Base-by-base conservation (phyloP, 805 yeast species). In the Metschnikowia proteae region DNA sequence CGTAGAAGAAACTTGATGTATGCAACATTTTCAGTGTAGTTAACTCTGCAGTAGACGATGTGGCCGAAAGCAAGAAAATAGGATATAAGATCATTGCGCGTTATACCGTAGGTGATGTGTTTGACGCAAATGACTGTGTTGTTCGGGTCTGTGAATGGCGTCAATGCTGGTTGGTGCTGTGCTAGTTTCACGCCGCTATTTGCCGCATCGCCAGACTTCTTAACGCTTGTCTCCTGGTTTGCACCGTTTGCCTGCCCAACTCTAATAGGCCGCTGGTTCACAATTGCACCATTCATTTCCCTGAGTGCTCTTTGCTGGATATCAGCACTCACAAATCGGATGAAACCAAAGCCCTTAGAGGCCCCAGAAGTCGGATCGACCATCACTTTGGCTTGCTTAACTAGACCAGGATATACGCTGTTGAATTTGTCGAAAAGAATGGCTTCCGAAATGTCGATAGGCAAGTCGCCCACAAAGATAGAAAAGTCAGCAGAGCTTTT, bases 321-420 rank as follows among this genome's bases (percentile, higher is more conserved):
- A 8, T 75, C 74, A 51, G 79, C 83, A 49, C 76, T 76, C 32
- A 74, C 60, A 62, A 90, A 89, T 52, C 88, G 81, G n/a, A 89
- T 88, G 70, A 91, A 91, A 2, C 97, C 97, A 65, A 86, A 90
- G 9, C 96, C 96, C 60, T 87, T 83, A 5, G 92, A 80, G 43
- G 75, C 75, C 29, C 84, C 84, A 1, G 96, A 82, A 9, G 66
- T 62, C 34, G 81, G 83, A 64, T 90, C 96, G 43, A 78, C 65
- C 83, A 90, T 88, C 52, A 90, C 80, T 60, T 86, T 88, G 5
- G 83, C 94, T 56, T 84, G 83, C 45, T 82, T 76, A 46, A 88
- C 81, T 40, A 66, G 64, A 5, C 91, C 85, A 1, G 91, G 83
- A 61, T 80, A 90, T 50, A 81, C 78, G 4, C 80, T 67, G 51